Evolutionary conservation across 176 grass and related monocot genomes (phyloP).

Genomic region (Elaeis guineensis): DNA sequence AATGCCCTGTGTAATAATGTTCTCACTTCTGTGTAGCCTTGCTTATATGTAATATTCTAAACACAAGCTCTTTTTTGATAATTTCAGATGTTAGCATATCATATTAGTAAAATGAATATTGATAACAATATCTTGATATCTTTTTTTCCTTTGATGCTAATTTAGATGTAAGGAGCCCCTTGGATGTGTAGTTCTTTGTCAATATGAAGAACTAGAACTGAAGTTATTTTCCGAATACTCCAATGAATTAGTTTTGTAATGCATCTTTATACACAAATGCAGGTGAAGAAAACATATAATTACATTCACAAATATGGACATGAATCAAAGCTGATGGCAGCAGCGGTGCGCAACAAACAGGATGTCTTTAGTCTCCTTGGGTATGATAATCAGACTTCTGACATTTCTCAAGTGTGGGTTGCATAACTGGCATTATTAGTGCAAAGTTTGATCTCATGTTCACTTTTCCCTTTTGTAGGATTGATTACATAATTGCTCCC

Average conservation of each 20-base stretch:
- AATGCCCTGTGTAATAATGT: too few species aligned
- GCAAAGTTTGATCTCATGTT: too few species aligned
- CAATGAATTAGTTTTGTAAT: not conserved
- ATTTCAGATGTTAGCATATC: too few species aligned
- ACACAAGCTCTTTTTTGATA: too few species aligned
- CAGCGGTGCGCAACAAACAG: slow-evolving; percentile 88
- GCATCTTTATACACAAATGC: slow-evolving; percentile 21
- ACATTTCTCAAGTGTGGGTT: slow-evolving; percentile 1
- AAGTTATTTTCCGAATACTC: not conserved
- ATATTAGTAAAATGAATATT: too few species aligned
- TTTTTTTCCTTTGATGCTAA: too few species aligned
- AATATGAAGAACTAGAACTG: not conserved
- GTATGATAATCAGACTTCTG: slow-evolving; percentile 27
- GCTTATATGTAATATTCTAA: too few species aligned
- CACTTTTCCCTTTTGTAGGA: slow-evolving; percentile 31
- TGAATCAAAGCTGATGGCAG: slow-evolving; percentile 91
- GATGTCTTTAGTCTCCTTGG: slow-evolving; percentile 87
- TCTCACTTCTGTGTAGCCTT: too few species aligned
- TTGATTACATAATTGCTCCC: slow-evolving; percentile 91
- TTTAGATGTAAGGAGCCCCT: too few species aligned
- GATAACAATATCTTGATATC: too few species aligned
- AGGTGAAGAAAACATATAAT: slow-evolving; percentile 79
- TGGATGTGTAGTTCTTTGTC: too few species aligned
- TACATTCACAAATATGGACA: slow-evolving; percentile 83
- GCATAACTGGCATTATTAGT: too few species aligned